phyloP scores from a whole-genome alignment of 1,139 yeast species.

The Diutina ranongensis region DNA sequence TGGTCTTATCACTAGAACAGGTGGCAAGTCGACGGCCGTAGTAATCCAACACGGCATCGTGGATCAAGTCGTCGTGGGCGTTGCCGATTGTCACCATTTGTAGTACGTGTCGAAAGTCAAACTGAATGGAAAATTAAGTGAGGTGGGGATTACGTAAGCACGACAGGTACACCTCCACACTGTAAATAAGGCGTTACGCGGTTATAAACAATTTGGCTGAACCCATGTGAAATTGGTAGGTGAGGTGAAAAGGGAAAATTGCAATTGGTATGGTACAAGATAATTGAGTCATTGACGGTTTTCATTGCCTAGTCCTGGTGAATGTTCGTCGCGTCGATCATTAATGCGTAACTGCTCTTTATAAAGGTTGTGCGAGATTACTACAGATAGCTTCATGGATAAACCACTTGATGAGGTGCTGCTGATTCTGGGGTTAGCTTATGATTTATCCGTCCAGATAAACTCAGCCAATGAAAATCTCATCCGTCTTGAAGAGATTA shows the following conservation, averaged over 20 bases:
- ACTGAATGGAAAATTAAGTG: background rate
- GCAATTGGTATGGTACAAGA: too few relatives aligned
- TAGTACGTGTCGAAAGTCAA: constrained; percentile 1
- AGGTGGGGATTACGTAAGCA: background rate
- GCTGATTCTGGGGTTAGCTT: constrained; percentile 2
- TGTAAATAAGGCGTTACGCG: too few relatives aligned
- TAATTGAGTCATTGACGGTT: too few relatives aligned
- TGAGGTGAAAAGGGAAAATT: too few relatives aligned
- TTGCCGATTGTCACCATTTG: constrained; percentile 62
- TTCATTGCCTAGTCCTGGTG: too few relatives aligned
- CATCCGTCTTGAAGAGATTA: background rate
- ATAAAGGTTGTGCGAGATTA: too few relatives aligned
- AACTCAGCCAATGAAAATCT: background rate
- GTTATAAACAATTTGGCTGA: too few relatives aligned
- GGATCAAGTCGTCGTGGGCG: constrained; percentile 84
- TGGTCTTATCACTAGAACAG: constrained; percentile 88
- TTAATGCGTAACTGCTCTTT: too few relatives aligned
- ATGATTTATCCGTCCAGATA: background rate
- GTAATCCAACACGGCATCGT: constrained; percentile 94
- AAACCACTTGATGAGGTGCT: constrained; percentile 4
- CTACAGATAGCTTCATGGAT: background rate
- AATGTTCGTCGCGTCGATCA: too few relatives aligned
- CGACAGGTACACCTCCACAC: too few relatives aligned
- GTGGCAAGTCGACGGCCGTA: constrained; percentile 94
- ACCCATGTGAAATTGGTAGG: too few relatives aligned